These are phyloP conservation scores for Akebia trifoliata DNA, from an alignment of 164 flowering plant genomes.

Conservation along the genomic window DNA sequence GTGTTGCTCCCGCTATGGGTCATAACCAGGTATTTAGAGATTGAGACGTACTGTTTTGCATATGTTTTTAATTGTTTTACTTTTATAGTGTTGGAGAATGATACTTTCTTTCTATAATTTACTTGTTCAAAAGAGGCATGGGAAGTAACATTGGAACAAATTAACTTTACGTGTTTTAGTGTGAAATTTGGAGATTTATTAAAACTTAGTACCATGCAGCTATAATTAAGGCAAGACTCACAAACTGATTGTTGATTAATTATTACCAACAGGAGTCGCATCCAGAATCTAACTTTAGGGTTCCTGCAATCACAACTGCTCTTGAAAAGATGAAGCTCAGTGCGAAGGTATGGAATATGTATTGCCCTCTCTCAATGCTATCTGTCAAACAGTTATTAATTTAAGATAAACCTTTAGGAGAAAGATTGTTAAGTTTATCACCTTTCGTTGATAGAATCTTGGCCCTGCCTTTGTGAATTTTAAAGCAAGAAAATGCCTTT, in stretches of 20 bases:
- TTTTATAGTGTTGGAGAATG: neutral
- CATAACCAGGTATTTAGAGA: constrained; percentile 68
- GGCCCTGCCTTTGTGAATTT: too few species aligned
- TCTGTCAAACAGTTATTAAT: too few species aligned
- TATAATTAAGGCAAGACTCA: neutral
- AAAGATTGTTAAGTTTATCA: too few species aligned
- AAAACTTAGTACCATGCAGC: neutral
- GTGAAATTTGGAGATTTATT: neutral
- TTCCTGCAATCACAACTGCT: constrained; percentile 73
- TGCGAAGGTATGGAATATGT: constrained; percentile 45
- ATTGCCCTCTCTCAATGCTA: neutral
- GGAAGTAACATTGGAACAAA: neutral
- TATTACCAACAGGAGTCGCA: constrained; percentile 60
- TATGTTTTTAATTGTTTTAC: neutral
- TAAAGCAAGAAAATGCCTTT: too few species aligned
- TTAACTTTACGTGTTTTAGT: neutral
- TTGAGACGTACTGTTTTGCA: neutral
- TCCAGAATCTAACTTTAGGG: constrained; percentile 79
- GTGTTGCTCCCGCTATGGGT: constrained; percentile 80
- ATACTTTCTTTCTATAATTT: neutral
- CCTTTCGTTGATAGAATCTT: too few species aligned
- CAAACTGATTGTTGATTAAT: neutral
- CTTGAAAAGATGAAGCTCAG: constrained; percentile 72
- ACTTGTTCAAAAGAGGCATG: neutral
- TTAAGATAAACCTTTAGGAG: too few species aligned